Base-by-base conservation (phyloP, 1,139 yeast genomes). In the Candida sanyaensis region DNA sequence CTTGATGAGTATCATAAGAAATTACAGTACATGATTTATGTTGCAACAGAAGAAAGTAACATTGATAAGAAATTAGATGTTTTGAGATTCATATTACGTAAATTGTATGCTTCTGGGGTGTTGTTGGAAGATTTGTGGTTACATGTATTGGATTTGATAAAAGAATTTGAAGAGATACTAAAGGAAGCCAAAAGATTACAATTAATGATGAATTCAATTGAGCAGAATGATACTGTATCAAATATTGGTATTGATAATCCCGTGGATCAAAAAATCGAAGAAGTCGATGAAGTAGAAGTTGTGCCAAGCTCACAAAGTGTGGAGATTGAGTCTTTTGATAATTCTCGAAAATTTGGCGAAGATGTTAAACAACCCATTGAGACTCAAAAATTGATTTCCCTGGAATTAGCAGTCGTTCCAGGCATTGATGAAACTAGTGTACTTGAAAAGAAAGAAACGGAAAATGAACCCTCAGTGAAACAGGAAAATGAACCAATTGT, bases 41-140 rank as follows among this genome's bases (percentile, higher is more conserved):
- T 49, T 3, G 59, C 62, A 34, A 55, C 55, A 24, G 45, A 44
- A 23, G 47, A 50, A 10, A 45, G 48, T 5, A 34, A 54, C 2
- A 27, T 45, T 3, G 54, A 49, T 1, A 43, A 53, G 28, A 68
- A 64, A 41, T 38, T 68, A 10, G 75, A 67, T 50, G 49, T 49
- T 32, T 57, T 64, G 34, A 58, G 57, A 42, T 72, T 67, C 46
- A 46, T 63, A 4, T 54, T 71, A 29, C 55, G 77, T 31, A 73
- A 71, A 42, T 44, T 68, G 2, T 72, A 71, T 50, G 77, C 76
- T 1, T 58, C 69, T 44, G 68, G 70, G 1, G 52, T 73, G 8
- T 48, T 61, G 17, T 50, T 65, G 46, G 64, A 62, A 21, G 70
- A 64, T 41, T 51, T 64, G 21, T 45, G 62, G 43, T 55, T 50